These are phyloP conservation scores for Jacaranda copaia DNA, from an alignment of 257 asterid species.

Conservation along the genomic window DNA sequence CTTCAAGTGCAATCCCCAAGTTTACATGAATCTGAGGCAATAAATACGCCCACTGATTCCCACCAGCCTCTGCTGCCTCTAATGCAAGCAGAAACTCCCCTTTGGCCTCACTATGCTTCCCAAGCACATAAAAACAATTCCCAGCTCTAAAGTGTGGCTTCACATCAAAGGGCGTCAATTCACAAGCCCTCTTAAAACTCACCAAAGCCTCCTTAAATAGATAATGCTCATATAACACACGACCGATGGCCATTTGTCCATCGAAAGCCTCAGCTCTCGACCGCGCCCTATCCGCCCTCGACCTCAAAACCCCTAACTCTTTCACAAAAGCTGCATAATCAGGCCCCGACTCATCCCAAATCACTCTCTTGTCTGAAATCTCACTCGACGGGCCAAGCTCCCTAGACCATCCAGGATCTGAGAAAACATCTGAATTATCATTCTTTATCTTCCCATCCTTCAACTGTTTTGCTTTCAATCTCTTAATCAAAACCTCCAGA, in stretches of 20 bases:
- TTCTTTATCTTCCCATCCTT: slow-evolving; percentile 87
- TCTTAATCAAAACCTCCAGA: slow-evolving; percentile 74
- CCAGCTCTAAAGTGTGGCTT: slow-evolving; percentile 97
- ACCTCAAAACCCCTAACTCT: slow-evolving; percentile 87
- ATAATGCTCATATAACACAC: slow-evolving; percentile 80
- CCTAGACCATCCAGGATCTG: slow-evolving; percentile 97
- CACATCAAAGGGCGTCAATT: slow-evolving; percentile 89
- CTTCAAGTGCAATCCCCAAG: slow-evolving; percentile 94
- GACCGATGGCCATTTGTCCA: slow-evolving; percentile 97
- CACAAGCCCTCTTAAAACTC: slow-evolving; percentile 95
- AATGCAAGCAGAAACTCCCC: slow-evolving; percentile 86
- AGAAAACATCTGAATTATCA: slow-evolving; percentile 78
- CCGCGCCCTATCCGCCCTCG: slow-evolving; percentile 88
- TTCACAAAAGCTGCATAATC: slow-evolving; percentile 79
- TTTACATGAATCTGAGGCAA: slow-evolving; percentile 99
- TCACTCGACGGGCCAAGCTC: slow-evolving; percentile 87
- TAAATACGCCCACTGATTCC: slow-evolving; percentile 96
- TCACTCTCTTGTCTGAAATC: slow-evolving; percentile 70
- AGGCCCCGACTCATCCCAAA: slow-evolving; percentile 82
- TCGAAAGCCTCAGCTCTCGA: slow-evolving; percentile 96
- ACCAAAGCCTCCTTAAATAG: slow-evolving; percentile 88
- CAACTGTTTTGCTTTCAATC: slow-evolving; percentile 65
- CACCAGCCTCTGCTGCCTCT: slow-evolving; percentile 96
- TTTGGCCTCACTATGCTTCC: slow-evolving; percentile 73
- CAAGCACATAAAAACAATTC: slow-evolving; percentile 85